These are phyloP conservation scores for Comarum palustre DNA, from an alignment of 306 rosid genomes.

Conservation along the genomic window DNA sequence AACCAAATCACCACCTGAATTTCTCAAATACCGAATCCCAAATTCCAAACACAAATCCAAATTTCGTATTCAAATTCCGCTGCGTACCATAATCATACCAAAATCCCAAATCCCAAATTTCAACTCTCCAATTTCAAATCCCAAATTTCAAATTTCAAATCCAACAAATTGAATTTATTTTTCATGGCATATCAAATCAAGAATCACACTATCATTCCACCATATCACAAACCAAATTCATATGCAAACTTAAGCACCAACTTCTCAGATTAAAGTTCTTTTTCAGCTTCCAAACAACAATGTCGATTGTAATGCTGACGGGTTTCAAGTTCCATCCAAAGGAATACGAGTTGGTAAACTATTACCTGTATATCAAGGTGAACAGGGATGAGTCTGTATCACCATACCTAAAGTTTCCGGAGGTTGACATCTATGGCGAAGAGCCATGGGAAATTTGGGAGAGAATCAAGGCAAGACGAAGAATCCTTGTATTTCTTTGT, in stretches of 20 bases:
- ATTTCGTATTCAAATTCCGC: no score
- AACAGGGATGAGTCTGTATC: neutral
- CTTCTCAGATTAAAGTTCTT: neutral
- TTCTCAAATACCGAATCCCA: no score
- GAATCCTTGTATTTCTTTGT: neutral
- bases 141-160: no score
- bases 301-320: neutral
- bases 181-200: no score
- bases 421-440: neutral
- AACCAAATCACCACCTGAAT: no score
- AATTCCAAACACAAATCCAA: no score
- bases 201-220: no score
- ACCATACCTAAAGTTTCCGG: neutral
- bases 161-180: no score
- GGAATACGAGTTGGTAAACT: neutral
- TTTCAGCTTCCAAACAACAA: neutral
- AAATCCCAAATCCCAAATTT: no score
- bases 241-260: neutral
- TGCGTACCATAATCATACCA: no score
- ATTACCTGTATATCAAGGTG: neutral
- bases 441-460: constrained; percentile 1
- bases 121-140: no score
- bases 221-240: no score
- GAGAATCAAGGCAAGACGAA: neutral
- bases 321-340: neutral